Percentiles rank a stretch among this genome's conserved stretches.
These are phyloP conservation scores for Podaxis sp. DNA, from an alignment of 768 basidiomycete species.

Conservation along the genomic window DNA sequence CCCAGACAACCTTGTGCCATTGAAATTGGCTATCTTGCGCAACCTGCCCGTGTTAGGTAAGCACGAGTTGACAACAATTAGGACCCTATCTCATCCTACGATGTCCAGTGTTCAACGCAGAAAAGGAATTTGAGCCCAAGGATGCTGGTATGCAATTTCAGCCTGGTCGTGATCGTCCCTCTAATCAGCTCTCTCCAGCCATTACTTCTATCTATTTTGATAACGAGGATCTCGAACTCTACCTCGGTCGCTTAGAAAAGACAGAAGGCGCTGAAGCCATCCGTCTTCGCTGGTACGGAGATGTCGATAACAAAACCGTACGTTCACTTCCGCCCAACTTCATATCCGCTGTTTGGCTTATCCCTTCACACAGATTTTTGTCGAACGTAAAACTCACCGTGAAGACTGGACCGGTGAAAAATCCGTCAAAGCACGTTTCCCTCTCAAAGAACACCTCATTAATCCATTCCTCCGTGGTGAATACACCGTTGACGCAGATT, in stretches of 20 bases:
- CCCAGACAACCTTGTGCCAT: conserved; percentile 89
- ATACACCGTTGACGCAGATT: conserved; percentile 91
- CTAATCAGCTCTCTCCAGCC: conserved; percentile 39
- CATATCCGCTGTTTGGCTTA: not conserved
- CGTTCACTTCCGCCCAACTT: not conserved
- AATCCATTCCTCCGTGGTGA: conserved; percentile 89
- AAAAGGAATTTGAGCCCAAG: conserved; percentile 87
- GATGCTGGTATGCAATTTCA: conserved; percentile 59
- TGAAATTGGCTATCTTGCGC: conserved; percentile 90
- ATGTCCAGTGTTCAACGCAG: conserved; percentile 79
- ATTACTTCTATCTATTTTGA: conserved; percentile 98
- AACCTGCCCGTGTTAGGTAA: conserved; percentile 92
- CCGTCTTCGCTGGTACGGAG: conserved; percentile 96
- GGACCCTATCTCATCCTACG: not conserved
- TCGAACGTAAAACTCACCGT: conserved; percentile 88
- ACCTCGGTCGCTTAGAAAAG: conserved; percentile 96
- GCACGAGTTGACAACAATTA: not conserved
- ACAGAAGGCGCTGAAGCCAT: conserved; percentile 98
- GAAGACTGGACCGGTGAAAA: conserved; percentile 99
- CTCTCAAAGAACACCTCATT: conserved; percentile 90
- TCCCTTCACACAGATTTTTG: conserved; percentile 66
- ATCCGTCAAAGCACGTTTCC: conserved; percentile 95
- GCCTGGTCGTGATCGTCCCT: not conserved
- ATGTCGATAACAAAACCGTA: conserved; percentile 76
- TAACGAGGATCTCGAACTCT: conserved; percentile 92